Evolutionary conservation across 2,329 filamentous ascomycete species (phyloP), one percentile per base, ranked within the genome.

Genomic region (Pyrenochaeta sp.): DNA sequence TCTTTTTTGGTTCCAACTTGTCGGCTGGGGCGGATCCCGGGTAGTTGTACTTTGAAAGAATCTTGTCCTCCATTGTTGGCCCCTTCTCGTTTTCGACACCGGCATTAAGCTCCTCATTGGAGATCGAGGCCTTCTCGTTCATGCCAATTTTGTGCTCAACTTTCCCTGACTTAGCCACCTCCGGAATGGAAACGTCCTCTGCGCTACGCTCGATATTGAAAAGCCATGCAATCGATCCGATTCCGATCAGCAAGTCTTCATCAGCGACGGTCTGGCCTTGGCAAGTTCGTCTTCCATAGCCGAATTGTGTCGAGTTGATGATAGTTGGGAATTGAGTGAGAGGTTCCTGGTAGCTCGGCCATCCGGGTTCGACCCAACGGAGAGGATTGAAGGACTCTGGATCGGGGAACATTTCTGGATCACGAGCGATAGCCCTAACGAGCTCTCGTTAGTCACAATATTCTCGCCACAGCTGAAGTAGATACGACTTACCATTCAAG

Each of bases 361-460:
- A 84, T 11, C 73, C 72, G 0, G 81, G 75, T 30, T 83, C 75
- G 73, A 94, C 92, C 83, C 83, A 86, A 42, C 83, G 78, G 23
- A 82, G 78, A 2, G 83, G 83, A 30, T 81, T 79, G 72, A 84
- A 85, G 20, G 73, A 72, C 70, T 98, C 94, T 2, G 95, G 92
- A 70, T 95, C 37, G 1, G 82, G 82, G 63, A 82, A 85, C 32
- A 80, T 75, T 2, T 69, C 68, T 7, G 81, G 78, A 49, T 85
- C 82, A 23, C 82, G 80, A 29, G 83, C 78, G 58, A 85, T 83
- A 23, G 82, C 77, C 79, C 79, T 81, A 21, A 36, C 14, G 2
- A 35, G 17, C 30, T 27, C 40, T n/a, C 9, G 20, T 68, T 60
- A 66, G 64, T 47, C 49, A 35, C 4, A 10, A n/a, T 9, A 17